Evolutionary conservation across 768 basidiomycete genomes (phyloP).

Genomic region (Trametes cingulata): DNA sequence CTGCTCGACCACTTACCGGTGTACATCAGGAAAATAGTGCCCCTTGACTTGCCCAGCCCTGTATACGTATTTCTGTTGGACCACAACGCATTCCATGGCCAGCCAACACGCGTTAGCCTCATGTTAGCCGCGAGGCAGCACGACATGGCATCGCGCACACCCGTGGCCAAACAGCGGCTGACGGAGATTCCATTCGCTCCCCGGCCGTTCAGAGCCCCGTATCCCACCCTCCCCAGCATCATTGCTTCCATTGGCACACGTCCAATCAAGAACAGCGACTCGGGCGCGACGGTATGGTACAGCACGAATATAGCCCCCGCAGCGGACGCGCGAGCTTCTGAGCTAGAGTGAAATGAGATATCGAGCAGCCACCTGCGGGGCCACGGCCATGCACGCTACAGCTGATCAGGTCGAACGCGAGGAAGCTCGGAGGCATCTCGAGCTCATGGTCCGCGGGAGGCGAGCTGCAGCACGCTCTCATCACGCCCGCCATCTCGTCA

Average conservation of each 20-base stretch:
- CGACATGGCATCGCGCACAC: not conserved
- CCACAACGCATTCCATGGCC: not conserved
- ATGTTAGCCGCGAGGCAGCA: conserved; percentile 17
- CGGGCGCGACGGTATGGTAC: not conserved
- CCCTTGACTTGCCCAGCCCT: too few relatives aligned
- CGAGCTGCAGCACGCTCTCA: conserved; percentile 13
- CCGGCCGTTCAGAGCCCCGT: not conserved
- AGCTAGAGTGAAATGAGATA: conserved; percentile 1
- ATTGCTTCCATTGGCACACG: not conserved
- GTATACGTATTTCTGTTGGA: too few relatives aligned
- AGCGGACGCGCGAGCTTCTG: not conserved
- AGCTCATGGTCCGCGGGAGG: conserved; percentile 2
- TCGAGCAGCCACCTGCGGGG: not conserved
- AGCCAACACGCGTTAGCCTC: conserved; percentile 9
- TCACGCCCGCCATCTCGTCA: conserved; percentile 15
- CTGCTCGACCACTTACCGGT: too few relatives aligned
- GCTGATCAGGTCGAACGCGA: conserved; percentile 12
- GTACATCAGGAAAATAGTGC: too few relatives aligned
- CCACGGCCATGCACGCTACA: conserved; percentile 1
- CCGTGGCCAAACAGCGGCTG: conserved; percentile 3
- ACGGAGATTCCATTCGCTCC: not conserved
- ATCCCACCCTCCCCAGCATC: not conserved
- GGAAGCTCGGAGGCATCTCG: conserved; percentile 5
- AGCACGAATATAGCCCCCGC: not conserved
- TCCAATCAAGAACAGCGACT: not conserved